phyloP scores from a whole-genome alignment of 805 yeast species.

The Starmera dryadoides region DNA sequence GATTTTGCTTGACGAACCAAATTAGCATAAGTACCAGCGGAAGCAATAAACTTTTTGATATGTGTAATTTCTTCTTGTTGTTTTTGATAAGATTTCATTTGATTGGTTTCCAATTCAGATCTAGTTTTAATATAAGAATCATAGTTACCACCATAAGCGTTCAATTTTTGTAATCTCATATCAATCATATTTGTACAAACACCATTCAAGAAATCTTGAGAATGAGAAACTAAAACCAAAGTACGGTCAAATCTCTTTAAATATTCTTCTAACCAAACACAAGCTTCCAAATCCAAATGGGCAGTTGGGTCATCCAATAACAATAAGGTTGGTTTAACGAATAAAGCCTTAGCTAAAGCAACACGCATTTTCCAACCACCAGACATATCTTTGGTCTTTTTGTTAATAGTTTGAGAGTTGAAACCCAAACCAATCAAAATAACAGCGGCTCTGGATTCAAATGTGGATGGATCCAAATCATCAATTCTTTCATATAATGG shows the following conservation, averaged over 20 bases:
- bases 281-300: conserved; percentile 97
- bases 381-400: conserved; percentile 97
- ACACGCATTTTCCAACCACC: conserved; percentile 99
- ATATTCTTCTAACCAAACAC: conserved; percentile 99
- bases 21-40: conserved; percentile 99
- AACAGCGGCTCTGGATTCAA: conserved; percentile 93
- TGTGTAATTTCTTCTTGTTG: conserved; percentile 99
- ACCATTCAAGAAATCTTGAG: conserved; percentile 98
- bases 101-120: conserved; percentile 88
- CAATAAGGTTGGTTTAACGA: conserved; percentile 93
- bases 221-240: conserved; percentile 91
- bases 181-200: conserved; percentile 98
- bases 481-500: conserved; percentile 93
- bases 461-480: conserved; percentile 91
- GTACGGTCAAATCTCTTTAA: conserved; percentile 91
- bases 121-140: conserved; percentile 95
- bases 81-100: conserved; percentile 93
- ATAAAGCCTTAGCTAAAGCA: conserved; percentile 94
- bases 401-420: conserved; percentile 76
- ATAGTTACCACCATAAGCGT: conserved; percentile 94
- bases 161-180: conserved; percentile 78
- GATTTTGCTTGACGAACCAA: conserved; percentile 98
- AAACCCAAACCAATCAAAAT: conserved; percentile 97
- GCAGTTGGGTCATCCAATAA: conserved; percentile 98
- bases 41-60: conserved; percentile 97